Conservation (phyloP, 345 rosid species). For the Populus nigra region DNA sequence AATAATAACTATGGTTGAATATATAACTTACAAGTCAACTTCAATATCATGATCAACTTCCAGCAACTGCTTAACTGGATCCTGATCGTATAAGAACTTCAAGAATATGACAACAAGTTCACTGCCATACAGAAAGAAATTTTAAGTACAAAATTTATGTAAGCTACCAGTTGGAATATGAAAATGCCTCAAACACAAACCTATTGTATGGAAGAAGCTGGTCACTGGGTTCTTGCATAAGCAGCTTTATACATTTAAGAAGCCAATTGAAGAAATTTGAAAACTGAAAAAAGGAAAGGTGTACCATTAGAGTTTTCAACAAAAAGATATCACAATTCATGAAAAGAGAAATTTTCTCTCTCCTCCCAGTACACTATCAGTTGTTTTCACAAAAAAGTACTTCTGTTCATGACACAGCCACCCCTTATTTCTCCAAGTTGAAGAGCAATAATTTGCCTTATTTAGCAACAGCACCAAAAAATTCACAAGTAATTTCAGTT, state of each 20-base stretch:
- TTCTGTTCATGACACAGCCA: too few relatives aligned
- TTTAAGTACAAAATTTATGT: conserved; percentile 18
- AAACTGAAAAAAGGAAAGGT: conserved; percentile 46
- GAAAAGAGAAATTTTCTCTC: neutral
- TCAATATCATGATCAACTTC: conserved; percentile 55
- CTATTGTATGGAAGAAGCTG: conserved; percentile 72
- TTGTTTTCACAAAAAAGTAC: too few relatives aligned
- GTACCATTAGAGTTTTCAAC: conserved; percentile 11
- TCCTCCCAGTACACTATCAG: too few relatives aligned
- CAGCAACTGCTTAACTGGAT: conserved; percentile 72
- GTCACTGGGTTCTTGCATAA: conserved; percentile 90
- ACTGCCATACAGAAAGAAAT: conserved; percentile 45
- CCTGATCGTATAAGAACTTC: conserved; percentile 88
- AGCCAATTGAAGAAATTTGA: conserved; percentile 94
- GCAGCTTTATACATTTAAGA: conserved; percentile 73
- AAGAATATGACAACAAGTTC: conserved; percentile 86
- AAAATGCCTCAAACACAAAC: conserved; percentile 38
- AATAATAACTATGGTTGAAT: neutral
- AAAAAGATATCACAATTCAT: neutral
- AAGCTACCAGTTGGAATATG: conserved; percentile 4
- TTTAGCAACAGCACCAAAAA: neutral
- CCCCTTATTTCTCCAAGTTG: neutral
- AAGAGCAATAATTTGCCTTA: neutral
- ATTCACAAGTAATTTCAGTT: neutral
- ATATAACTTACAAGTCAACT: conserved; percentile 62